Percentiles rank a stretch among this genome's conserved stretches.
These are phyloP conservation scores for Geosmithia putterillii DNA, from an alignment of 2,329 filamentous ascomycete genomes.

Conservation along the genomic window DNA sequence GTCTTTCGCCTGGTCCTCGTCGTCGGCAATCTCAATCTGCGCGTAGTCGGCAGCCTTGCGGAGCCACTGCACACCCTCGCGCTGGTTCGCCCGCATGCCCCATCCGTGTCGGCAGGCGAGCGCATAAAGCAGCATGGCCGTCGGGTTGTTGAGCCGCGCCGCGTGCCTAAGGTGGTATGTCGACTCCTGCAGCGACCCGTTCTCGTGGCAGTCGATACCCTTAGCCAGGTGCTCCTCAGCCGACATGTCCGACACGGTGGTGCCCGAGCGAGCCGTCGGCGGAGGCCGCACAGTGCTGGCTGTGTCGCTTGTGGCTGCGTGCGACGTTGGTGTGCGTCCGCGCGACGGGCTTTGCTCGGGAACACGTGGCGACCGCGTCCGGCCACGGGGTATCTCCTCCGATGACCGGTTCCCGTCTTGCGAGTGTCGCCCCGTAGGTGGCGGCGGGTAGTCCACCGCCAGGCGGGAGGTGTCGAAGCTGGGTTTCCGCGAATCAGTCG, in stretches of 20 bases:
- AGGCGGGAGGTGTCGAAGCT: conserved; percentile 30
- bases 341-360: conserved; percentile 27
- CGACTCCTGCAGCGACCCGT: conserved; percentile 78
- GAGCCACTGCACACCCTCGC: conserved; percentile 84
- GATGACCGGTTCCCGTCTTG: conserved; percentile 29
- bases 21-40: conserved; percentile 70
- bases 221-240: conserved; percentile 83
- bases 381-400: conserved; percentile 36
- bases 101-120: conserved; percentile 92
- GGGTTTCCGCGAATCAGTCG: conserved; percentile 36
- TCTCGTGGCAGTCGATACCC: conserved; percentile 82
- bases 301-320: conserved; percentile 33
- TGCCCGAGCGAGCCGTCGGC: conserved; percentile 29
- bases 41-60: conserved; percentile 81
- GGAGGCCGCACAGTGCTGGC: conserved; percentile 35
- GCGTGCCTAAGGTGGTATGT: conserved; percentile 92
- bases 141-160: conserved; percentile 73
- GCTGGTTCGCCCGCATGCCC: conserved; percentile 90
- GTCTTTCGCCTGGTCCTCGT: conserved; percentile 55
- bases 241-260: conserved; percentile 56
- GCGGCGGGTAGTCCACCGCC: conserved; percentile 25
- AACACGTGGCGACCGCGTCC: conserved; percentile 21
- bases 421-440: conserved; percentile 33
- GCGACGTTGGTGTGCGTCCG: conserved; percentile 32
- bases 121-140: conserved; percentile 91